Conservation (phyloP, 1,139 yeast species). For the Pichia sp. region DNA sequence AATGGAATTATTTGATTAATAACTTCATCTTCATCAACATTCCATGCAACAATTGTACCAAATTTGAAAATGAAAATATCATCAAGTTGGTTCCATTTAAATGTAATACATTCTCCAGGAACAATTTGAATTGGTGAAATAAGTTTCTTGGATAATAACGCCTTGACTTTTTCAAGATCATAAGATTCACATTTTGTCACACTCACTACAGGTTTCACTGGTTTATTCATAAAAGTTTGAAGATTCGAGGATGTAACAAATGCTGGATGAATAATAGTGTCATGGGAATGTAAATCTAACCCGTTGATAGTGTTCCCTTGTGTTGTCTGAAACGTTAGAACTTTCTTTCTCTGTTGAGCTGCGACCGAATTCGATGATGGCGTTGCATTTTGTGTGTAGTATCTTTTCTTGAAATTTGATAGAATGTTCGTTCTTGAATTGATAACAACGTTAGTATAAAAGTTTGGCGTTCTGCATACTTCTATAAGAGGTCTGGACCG, state of each 20-base stretch:
- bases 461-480: no score
- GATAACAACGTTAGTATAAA: no score
- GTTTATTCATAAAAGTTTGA: constrained; percentile 21
- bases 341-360: constrained; percentile 13
- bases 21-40: constrained; percentile 46
- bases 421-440: no score
- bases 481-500: no score
- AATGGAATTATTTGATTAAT: constrained; percentile 41
- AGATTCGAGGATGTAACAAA: constrained; percentile 16
- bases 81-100: constrained; percentile 23
- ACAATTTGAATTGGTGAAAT: constrained; percentile 38
- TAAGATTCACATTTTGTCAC: constrained; percentile 67
- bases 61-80: constrained; percentile 55
- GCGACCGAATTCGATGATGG: constrained; percentile 5
- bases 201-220: constrained; percentile 47
- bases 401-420: no score
- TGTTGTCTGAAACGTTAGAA: constrained; percentile 9
- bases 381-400: constrained; percentile 1
- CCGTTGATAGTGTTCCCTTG: no score
- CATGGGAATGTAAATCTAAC: neutral
- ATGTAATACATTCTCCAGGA: constrained; percentile 63
- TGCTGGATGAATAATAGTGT: constrained; percentile 16
- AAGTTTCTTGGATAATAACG: constrained; percentile 33
- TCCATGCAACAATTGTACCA: constrained; percentile 84
- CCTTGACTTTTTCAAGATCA: constrained; percentile 42